Conservation (phyloP, 2,329 filamentous ascomycete species). For the Dothideomycetidae sp. region DNA sequence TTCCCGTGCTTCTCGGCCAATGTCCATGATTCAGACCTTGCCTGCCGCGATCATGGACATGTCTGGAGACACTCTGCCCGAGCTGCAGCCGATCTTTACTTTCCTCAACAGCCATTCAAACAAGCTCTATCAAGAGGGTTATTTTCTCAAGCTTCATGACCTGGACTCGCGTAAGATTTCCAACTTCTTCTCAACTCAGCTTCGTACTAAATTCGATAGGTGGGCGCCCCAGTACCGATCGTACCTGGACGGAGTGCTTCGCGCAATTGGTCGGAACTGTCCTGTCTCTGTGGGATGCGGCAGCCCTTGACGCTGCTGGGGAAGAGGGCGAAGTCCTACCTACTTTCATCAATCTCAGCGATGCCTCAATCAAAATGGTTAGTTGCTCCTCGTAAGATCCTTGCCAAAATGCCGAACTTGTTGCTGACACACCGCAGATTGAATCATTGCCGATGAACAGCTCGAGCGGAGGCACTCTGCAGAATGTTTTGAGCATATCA, state of each 20-base stretch:
- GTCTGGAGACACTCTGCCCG: slow-evolving; percentile 71
- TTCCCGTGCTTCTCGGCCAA: slow-evolving; percentile 45
- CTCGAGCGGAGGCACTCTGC: slow-evolving; percentile 60
- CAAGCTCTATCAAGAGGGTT: slow-evolving; percentile 95
- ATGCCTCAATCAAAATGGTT: slow-evolving; percentile 98
- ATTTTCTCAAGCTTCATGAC: slow-evolving; percentile 93
- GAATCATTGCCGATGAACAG: slow-evolving; percentile 76
- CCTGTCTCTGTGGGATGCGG: slow-evolving; percentile 87
- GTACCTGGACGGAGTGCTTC: slow-evolving; percentile 93
- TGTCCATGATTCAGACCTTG: slow-evolving; percentile 77
- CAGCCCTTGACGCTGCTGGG: slow-evolving; percentile 74
- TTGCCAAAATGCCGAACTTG: neutral
- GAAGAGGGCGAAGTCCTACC: slow-evolving; percentile 74
- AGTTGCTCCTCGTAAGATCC: slow-evolving; percentile 7
- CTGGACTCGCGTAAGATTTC: slow-evolving; percentile 66
- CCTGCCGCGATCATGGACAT: slow-evolving; percentile 78
- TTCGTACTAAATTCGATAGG: slow-evolving; percentile 38
- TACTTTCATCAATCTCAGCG: slow-evolving; percentile 90
- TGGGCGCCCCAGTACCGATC: slow-evolving; percentile 69
- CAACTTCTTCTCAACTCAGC: neutral
- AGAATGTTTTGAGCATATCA: slow-evolving; percentile 90
- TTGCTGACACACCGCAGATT: slow-evolving; percentile 19
- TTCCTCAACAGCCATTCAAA: slow-evolving; percentile 91
- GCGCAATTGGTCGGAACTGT: slow-evolving; percentile 92
- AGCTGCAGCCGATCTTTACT: slow-evolving; percentile 85